Evolutionary conservation across 1,139 yeast genomes (phyloP), one percentile per base, ranked within the genome.

Genomic region (Pichia sp.): DNA sequence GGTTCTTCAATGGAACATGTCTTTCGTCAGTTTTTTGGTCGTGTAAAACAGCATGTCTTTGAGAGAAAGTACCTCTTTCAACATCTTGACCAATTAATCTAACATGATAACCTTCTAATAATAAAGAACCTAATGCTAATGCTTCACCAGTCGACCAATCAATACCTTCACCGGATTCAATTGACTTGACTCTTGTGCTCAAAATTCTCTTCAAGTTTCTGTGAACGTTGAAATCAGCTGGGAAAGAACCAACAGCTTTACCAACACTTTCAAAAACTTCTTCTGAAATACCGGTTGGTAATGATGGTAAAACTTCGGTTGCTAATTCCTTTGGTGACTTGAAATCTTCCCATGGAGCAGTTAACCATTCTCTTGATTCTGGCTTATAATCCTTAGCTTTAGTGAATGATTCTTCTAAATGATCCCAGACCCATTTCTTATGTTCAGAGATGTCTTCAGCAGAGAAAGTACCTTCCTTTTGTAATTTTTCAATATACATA

Each of bases 121-220:
- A 83, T 59, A 92, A 76, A 45, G 97, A 79, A 63, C 97, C 99
- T 62, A 82, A 90, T 37, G 98, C 98, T 61, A 92, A 80, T 40
- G 97, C 97, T 73, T 92, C 99, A 77, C 96, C 99, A 50, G 99
- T 92, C 40, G 98, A 84, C 97, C 97, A 92, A 69, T 94, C 99
- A 56, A 92, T 88, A 60, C 94, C 95, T 69, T 85, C 87, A 63
- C 98, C 98, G 36, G 79, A 67, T 55, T 86, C 94, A 53, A 86
- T 78, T 42, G 95, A 68, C 75, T 92, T 92, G 68, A 84, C 77
- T 73, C 98, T 86, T 60, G 78, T 76, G 64, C 76, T 80, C 67
- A 92, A 76, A 60, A 92, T 92, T 76, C 98, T 87, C 78, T 90
- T 88, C 71, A 94, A 77, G 74, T 92, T 94, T 68, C 88, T 83